Evolutionary conservation across 345 rosid species (phyloP).

Genomic region (Brassica carinata): DNA sequence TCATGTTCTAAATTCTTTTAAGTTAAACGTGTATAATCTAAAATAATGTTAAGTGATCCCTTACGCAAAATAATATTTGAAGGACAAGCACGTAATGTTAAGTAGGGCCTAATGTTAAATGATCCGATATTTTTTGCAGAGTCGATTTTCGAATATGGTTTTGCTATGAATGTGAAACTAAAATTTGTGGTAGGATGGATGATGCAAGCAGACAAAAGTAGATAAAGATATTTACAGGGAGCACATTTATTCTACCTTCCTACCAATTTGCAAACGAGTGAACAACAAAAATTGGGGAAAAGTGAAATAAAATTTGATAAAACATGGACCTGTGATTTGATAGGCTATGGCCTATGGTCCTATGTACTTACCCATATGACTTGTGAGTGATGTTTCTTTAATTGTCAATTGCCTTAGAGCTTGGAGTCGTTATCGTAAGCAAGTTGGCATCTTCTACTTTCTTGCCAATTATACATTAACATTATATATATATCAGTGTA

Average conservation of each 20-base stretch:
- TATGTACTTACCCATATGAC: neutral
- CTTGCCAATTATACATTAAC: neutral
- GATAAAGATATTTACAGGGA: neutral
- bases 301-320: neutral
- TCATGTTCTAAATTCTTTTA: neutral
- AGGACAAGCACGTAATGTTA: neutral
- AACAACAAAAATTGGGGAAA: constrained; percentile 22
- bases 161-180: neutral
- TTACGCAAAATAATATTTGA: neutral
- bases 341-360: neutral
- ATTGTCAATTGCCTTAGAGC: neutral
- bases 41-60: neutral
- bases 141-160: neutral
- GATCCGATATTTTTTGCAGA: neutral
- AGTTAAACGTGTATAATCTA: neutral
- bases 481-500: no score
- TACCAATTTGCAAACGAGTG: constrained; percentile 24
- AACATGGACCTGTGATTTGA: neutral
- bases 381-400: neutral
- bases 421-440: neutral
- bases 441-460: neutral
- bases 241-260: constrained; percentile 7
- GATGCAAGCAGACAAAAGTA: constrained; percentile 25
- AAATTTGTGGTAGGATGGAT: neutral
- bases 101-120: neutral